Percentiles rank a stretch among this genome's conserved stretches.
Evolutionary conservation across 192 early-diverging fungal genomes (phyloP).

Genomic region (Glomus cerebriforme): DNA sequence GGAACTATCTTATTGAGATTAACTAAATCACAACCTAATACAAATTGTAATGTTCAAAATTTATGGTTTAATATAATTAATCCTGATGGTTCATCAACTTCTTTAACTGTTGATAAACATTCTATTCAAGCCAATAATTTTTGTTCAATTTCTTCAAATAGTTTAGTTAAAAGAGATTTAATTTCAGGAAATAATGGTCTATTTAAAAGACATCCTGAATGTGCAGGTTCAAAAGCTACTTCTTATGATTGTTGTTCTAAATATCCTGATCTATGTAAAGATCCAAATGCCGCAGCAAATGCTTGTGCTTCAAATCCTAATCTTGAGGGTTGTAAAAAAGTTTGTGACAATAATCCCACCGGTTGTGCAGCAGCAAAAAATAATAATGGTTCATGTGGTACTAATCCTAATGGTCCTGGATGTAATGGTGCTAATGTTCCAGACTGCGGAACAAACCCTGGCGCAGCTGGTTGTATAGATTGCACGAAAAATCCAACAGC

Average conservation of each 20-base stretch:
- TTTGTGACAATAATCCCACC: background rate
- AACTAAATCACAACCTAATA: background rate
- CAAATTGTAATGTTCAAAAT: background rate
- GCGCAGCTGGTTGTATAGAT: background rate
- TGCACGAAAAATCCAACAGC: background rate
- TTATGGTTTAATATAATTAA: background rate
- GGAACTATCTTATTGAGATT: background rate
- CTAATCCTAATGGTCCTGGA: background rate
- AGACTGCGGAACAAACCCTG: background rate
- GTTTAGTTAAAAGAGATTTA: background rate
- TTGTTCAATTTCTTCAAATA: background rate
- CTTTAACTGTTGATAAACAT: background rate
- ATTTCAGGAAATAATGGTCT: background rate
- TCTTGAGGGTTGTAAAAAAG: background rate
- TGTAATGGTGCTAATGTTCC: background rate
- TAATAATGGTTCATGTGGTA: background rate
- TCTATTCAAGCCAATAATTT: background rate
- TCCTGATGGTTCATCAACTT: background rate
- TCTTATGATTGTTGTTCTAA: background rate
- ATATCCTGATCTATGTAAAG: background rate
- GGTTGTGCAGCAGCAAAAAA: too few relatives aligned
- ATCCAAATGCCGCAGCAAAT: background rate
- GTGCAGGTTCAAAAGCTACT: background rate
- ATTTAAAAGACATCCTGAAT: background rate
- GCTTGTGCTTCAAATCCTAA: background rate